Conservation (phyloP, 148 eudicot species). For the Selenicereus undatus region DNA sequence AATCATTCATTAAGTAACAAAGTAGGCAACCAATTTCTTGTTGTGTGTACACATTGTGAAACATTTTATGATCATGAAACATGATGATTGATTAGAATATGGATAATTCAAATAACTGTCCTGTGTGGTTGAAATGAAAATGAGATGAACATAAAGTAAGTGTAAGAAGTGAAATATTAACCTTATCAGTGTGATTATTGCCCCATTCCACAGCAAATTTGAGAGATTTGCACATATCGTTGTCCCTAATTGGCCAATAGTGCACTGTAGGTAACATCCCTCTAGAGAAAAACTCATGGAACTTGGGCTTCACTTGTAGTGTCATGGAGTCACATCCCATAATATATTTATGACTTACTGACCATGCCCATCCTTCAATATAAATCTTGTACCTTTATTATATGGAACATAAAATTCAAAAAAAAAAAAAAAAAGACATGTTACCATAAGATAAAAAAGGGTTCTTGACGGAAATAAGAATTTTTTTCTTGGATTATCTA, state of each 20-base stretch:
- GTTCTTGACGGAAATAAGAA: too few relatives aligned
- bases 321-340: slow-evolving; percentile 58
- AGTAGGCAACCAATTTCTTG: background rate
- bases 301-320: slow-evolving; percentile 39
- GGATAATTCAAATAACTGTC: too few relatives aligned
- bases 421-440: background rate
- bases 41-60: too few relatives aligned
- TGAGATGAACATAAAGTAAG: too few relatives aligned
- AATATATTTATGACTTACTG: slow-evolving; percentile 63
- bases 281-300: slow-evolving; percentile 40
- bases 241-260: slow-evolving; percentile 53
- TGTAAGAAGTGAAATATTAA: slow-evolving; percentile 7
- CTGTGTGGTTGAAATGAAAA: too few relatives aligned
- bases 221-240: slow-evolving; percentile 42
- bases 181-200: slow-evolving; percentile 50
- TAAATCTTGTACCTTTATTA: slow-evolving; percentile 50
- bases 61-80: too few relatives aligned
- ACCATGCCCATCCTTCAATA: slow-evolving; percentile 75
- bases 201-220: slow-evolving; percentile 71
- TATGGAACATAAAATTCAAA: background rate
- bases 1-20: background rate
- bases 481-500: background rate
- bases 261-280: slow-evolving; percentile 49
- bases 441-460: too few relatives aligned
- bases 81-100: too few relatives aligned